A percentile compares a stretch with the other conserved stretches of the same genome.
Evolutionary conservation across 176 grass and related monocot genomes (phyloP).

Genomic region (Aegilops bicornis): DNA sequence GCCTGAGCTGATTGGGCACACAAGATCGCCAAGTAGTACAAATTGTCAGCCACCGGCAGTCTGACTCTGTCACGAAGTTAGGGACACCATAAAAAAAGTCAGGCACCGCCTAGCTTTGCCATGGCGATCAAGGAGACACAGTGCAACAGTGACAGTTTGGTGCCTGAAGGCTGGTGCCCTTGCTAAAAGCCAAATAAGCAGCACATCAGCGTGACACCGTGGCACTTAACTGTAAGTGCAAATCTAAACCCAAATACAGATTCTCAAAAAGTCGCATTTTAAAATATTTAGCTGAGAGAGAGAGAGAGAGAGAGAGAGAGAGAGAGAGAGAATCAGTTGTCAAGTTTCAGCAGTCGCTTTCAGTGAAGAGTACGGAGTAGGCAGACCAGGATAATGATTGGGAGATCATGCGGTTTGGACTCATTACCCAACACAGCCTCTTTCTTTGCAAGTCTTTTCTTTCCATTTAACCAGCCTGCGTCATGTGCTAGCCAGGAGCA

Average conservation of each 20-base stretch:
- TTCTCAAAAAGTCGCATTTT: not conserved
- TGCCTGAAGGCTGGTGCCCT: not conserved
- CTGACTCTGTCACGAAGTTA: not conserved
- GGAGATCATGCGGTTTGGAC: constrained; percentile 21
- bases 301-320: too few relatives aligned
- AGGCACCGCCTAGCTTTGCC: not conserved
- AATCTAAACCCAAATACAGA: not conserved
- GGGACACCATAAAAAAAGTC: constrained; percentile 34
- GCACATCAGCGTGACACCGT: not conserved
- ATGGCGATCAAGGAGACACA: not conserved
- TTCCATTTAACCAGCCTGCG: not conserved
- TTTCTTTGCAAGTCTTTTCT: not conserved
- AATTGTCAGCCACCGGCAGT: not conserved
- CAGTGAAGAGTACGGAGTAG: not conserved
- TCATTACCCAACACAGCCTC: not conserved
- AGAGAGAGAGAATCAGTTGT: too few relatives aligned
- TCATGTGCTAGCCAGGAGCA: not conserved
- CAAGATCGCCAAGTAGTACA: not conserved
- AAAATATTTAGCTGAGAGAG: not conserved
- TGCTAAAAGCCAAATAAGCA: not conserved
- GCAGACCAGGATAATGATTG: constrained; percentile 32
- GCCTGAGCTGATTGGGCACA: not conserved
- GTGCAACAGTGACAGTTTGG: not conserved
- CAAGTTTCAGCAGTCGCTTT: constrained; percentile 9
- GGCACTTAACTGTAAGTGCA: not conserved